These are phyloP conservation scores for Eucalyptus sp. DNA, from an alignment of 345 rosid genomes.

Conservation along the genomic window DNA sequence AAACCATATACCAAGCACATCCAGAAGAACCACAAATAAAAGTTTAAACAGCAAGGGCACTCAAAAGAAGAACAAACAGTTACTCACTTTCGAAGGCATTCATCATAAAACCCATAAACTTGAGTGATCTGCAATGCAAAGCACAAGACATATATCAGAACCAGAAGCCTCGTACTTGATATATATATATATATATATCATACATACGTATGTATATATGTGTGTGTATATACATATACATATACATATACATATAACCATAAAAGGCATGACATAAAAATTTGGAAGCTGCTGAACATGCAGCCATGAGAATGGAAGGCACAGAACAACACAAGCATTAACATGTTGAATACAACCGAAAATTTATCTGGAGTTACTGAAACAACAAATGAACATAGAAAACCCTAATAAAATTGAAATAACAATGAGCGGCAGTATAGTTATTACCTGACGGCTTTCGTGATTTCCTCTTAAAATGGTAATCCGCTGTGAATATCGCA, in stretches of 20 bases:
- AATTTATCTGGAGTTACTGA: background rate
- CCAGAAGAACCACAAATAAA: background rate
- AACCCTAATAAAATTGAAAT: background rate
- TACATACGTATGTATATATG: no score
- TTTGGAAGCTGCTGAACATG: background rate
- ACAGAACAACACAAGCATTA: background rate
- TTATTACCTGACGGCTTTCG: conserved; percentile 85
- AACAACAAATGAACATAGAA: background rate
- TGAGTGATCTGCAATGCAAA: conserved; percentile 70
- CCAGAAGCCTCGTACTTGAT: background rate
- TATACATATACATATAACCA: background rate
- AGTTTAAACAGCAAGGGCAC: background rate
- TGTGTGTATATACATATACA: no score
- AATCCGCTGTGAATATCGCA: conserved; percentile 72
- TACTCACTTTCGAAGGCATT: conserved; percentile 91
- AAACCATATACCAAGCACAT: background rate
- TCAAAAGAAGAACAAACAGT: background rate
- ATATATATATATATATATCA: no score
- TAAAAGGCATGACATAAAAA: background rate
- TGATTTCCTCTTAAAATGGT: conserved; percentile 93
- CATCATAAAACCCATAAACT: conserved; percentile 96
- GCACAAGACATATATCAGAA: background rate
- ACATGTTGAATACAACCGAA: background rate
- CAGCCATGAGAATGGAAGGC: background rate
- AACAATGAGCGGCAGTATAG: background rate